A percentile compares a stretch with the other conserved stretches of the same genome.
These are phyloP conservation scores for Fonsecaea erecta DNA, from an alignment of 2,329 filamentous ascomycete species.

Conservation along the genomic window DNA sequence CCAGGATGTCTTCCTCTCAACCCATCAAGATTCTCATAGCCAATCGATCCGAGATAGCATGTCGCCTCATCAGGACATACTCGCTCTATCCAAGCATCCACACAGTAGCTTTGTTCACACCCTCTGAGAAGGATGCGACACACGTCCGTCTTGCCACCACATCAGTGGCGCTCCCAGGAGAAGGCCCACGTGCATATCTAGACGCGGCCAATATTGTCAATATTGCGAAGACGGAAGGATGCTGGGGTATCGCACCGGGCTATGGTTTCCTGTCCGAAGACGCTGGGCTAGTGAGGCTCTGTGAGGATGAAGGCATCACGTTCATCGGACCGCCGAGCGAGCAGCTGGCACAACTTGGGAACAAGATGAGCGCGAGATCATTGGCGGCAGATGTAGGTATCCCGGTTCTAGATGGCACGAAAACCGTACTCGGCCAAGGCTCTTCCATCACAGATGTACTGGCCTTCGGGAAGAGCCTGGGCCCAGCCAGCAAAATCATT, in stretches of 20 bases:
- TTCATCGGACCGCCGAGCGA: conserved; percentile 90
- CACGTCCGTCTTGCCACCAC: conserved; percentile 99
- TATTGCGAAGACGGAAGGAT: conserved; percentile 91
- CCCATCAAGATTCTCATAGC: conserved; percentile 98
- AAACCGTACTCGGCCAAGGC: conserved; percentile 84
- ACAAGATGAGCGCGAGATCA: conserved; percentile 94
- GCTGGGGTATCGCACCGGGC: conserved; percentile 96
- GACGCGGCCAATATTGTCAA: conserved; percentile 97
- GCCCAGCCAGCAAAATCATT: conserved; percentile 73
- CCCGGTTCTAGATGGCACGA: conserved; percentile 89
- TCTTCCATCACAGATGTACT: conserved; percentile 91
- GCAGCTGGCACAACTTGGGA: conserved; percentile 89
- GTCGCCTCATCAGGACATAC: conserved; percentile 84
- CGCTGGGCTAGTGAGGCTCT: conserved; percentile 89
- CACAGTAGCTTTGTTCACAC: conserved; percentile 62
- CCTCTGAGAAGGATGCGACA: conserved; percentile 98
- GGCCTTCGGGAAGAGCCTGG: conserved; percentile 64
- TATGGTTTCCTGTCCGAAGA: conserved; percentile 99
- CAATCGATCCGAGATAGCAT: conserved; percentile 96
- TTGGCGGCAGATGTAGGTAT: conserved; percentile 91
- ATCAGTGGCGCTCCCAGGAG: conserved; percentile 96
- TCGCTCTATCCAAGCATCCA: conserved; percentile 96
- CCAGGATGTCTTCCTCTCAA: conserved; percentile 52
- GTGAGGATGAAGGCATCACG: conserved; percentile 93
- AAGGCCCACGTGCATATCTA: conserved; percentile 93